phyloP scores from a whole-genome alignment of 768 basidiomycete genomes.

The Phaeotremella fagi region DNA sequence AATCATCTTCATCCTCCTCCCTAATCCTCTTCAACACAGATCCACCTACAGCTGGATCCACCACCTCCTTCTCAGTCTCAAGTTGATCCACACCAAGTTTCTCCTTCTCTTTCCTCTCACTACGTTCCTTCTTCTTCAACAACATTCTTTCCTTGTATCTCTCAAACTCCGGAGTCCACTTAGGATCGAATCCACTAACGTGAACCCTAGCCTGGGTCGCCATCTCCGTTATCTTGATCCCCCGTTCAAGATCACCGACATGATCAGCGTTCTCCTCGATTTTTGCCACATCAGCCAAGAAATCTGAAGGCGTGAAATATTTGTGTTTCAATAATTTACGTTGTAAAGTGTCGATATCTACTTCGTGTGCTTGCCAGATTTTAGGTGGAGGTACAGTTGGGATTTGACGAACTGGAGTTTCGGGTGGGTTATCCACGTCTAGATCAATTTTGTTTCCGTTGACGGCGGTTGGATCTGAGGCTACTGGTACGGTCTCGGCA shows the following conservation, averaged over 20 bases:
- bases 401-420: constrained; percentile 19
- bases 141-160: constrained; percentile 68
- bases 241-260: constrained; percentile 66
- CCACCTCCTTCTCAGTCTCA: constrained; percentile 44
- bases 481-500: background rate
- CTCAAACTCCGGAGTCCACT: constrained; percentile 75
- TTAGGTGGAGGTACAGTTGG: constrained; percentile 25
- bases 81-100: no score
- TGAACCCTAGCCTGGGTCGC: constrained; percentile 67
- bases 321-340: constrained; percentile 72
- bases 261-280: constrained; percentile 58
- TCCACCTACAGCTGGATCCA: background rate
- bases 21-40: background rate
- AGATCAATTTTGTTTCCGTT: background rate
- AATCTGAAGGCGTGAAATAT: constrained; percentile 82
- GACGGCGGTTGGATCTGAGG: background rate
- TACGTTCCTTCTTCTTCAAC: constrained; percentile 53
- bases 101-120: constrained; percentile 47
- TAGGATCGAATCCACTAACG: constrained; percentile 40
- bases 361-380: constrained; percentile 56
- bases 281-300: constrained; percentile 60
- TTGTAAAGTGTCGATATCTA: constrained; percentile 91
- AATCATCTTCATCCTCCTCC: constrained; percentile 1
- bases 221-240: constrained; percentile 83
- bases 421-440: constrained; percentile 6